Conservation (phyloP, 1,284 basidiomycete species). For the Puccinia hordei region DNA sequence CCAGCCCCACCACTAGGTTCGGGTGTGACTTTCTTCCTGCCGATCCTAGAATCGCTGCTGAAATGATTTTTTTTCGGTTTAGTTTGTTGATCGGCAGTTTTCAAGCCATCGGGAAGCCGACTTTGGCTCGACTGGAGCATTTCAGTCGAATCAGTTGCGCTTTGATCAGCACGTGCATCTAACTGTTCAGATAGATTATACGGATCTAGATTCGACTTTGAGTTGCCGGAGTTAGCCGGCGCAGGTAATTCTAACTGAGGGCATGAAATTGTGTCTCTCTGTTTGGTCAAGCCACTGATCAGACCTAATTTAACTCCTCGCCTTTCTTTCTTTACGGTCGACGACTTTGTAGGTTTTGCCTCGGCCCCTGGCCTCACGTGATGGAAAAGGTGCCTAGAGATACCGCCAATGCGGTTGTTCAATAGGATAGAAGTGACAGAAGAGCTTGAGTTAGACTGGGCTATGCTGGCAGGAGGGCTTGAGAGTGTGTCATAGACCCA, state of each 20-base stretch:
- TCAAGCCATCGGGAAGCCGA: not conserved
- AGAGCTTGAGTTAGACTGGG: not conserved
- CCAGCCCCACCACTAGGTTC: not conserved
- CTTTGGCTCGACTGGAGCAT: slow-evolving; percentile 9
- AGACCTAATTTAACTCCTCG: not conserved
- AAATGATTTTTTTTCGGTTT: slow-evolving; percentile 11
- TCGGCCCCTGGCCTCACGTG: not conserved
- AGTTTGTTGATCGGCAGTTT: not conserved
- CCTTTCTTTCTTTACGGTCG: not conserved
- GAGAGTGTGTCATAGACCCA: not conserved
- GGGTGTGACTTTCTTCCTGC: slow-evolving; percentile 12
- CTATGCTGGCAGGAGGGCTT: not conserved
- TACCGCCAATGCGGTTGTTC: not conserved
- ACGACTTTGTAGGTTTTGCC: slow-evolving; percentile 10
- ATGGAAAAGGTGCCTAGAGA: slow-evolving; percentile 16
- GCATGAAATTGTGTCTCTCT: not conserved
- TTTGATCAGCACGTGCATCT: slow-evolving; percentile 12
- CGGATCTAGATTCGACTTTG: slow-evolving; percentile 1
- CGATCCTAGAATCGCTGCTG: slow-evolving; percentile 4
- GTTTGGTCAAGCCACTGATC: slow-evolving; percentile 17
- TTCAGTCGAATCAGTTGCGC: slow-evolving; percentile 21
- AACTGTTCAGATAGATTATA: not conserved
- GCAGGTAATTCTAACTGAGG: slow-evolving; percentile 14
- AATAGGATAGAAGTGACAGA: not conserved
- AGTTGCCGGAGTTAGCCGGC: not conserved